A percentile compares a stretch with the other conserved stretches of the same genome.
These are phyloP conservation scores for Ephemerocybe angulata DNA, from an alignment of 768 basidiomycete genomes.

Conservation along the genomic window DNA sequence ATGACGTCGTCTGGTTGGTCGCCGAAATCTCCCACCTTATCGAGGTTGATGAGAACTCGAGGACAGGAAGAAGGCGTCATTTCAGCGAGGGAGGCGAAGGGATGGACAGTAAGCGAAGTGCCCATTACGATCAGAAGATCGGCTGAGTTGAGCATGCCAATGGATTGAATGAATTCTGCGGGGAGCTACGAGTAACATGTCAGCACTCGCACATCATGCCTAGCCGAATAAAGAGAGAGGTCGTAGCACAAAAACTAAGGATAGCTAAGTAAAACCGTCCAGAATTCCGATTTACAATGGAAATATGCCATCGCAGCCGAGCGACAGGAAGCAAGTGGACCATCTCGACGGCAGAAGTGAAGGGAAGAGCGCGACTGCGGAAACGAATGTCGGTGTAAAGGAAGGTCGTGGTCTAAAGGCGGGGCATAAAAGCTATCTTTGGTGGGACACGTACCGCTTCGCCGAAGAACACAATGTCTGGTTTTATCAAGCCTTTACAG, in stretches of 20 bases:
- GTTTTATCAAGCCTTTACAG: constrained; percentile 79
- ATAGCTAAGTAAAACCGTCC: too few species aligned
- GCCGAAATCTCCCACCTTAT: constrained; percentile 69
- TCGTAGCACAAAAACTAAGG: too few species aligned
- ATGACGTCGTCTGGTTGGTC: constrained; percentile 54
- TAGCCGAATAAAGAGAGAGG: neutral
- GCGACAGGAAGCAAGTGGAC: too few species aligned
- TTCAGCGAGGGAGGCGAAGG: constrained; percentile 79
- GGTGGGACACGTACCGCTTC: constrained; percentile 54
- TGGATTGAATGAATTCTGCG: constrained; percentile 53
- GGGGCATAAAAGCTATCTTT: too few species aligned
- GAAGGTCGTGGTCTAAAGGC: neutral
- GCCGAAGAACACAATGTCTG: constrained; percentile 95
- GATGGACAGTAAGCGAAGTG: constrained; percentile 83
- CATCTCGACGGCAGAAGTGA: too few species aligned
- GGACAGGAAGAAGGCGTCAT: constrained; percentile 69
- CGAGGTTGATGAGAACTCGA: constrained; percentile 87
- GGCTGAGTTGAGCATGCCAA: constrained; percentile 54
- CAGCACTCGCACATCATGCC: neutral
- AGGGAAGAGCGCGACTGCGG: neutral
- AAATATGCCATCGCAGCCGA: too few species aligned
- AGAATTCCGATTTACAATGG: too few species aligned
- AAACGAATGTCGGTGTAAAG: neutral
- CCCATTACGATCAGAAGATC: constrained; percentile 91
- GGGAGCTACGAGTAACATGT: constrained; percentile 60